Conservation (phyloP, 2,329 filamentous ascomycete genomes). For the Calonectria pseudoturangicola region DNA sequence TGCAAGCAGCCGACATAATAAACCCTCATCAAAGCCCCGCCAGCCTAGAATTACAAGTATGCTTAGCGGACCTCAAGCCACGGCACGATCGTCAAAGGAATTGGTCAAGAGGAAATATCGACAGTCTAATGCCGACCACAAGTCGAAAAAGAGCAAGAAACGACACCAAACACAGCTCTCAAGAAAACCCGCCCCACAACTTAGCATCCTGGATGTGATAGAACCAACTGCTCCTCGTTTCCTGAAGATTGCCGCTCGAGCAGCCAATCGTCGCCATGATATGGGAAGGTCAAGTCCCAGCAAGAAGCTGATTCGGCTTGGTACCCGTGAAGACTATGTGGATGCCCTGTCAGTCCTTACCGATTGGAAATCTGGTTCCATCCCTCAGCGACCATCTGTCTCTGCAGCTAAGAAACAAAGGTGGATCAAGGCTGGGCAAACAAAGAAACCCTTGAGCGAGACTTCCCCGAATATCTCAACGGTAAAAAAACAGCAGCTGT, state of each 20-base stretch:
- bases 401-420: conserved; percentile 51
- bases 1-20: conserved; percentile 47
- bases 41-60: conserved; percentile 60
- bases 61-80: conserved; percentile 44
- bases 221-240: conserved; percentile 73
- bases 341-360: conserved; percentile 73
- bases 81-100: conserved; percentile 32
- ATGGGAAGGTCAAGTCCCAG: conserved; percentile 74
- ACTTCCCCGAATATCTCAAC: conserved; percentile 50
- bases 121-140: conserved; percentile 37
- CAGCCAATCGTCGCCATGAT: conserved; percentile 67
- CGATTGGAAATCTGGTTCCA: conserved; percentile 74
- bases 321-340: conserved; percentile 75
- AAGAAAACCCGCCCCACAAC: conserved; percentile 55
- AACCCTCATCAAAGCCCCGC: conserved; percentile 42
- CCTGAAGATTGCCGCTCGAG: conserved; percentile 76
- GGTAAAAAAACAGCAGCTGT: conserved; percentile 16
- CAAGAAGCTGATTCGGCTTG: conserved; percentile 76
- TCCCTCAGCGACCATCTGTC: conserved; percentile 64
- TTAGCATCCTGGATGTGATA: conserved; percentile 78
- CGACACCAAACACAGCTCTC: conserved; percentile 30
- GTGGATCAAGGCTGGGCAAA: conserved; percentile 29
- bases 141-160: conserved; percentile 27
- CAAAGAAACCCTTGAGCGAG: conserved; percentile 47
- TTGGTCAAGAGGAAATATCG: conserved; percentile 46